These are phyloP conservation scores for Carex scoparia DNA, from an alignment of 176 grass and related monocot genomes.

Conservation along the genomic window DNA sequence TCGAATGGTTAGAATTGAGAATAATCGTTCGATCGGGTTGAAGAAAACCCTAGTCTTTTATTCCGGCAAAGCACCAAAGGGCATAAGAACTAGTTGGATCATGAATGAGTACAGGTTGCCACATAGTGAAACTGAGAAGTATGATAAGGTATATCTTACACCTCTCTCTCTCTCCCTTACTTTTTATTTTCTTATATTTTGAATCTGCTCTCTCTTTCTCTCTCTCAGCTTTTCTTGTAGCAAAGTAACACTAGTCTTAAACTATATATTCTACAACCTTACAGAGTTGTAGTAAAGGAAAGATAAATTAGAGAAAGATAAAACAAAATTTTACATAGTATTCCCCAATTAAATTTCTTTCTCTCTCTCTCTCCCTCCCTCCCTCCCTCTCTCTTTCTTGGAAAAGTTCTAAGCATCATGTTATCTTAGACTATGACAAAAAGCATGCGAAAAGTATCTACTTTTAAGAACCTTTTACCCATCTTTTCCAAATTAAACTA, in stretches of 20 bases:
- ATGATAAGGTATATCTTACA: slow-evolving; percentile 54
- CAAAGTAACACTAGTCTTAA: no score
- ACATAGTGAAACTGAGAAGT: slow-evolving; percentile 53
- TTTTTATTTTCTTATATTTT: not conserved
- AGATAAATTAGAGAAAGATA: not conserved
- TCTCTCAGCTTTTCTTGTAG: not conserved
- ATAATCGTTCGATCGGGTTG: slow-evolving; percentile 58
- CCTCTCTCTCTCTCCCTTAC: not conserved
- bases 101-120: slow-evolving; percentile 98
- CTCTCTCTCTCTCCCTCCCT: not conserved
- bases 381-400: not conserved
- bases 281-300: not conserved
- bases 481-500: not conserved
- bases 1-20: slow-evolving; percentile 60
- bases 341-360: not conserved
- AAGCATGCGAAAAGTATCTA: not conserved
- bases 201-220: not conserved
- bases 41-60: slow-evolving; percentile 99
- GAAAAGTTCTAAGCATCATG: not conserved
- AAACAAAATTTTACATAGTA: not conserved
- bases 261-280: no score
- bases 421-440: slow-evolving; percentile 1
- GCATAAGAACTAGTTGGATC: slow-evolving; percentile 86
- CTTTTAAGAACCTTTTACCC: slow-evolving; percentile 3
- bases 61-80: slow-evolving; percentile 87